Conservation (phyloP, 2,329 filamentous ascomycete species). For the Biscogniauxia mediterranea region DNA sequence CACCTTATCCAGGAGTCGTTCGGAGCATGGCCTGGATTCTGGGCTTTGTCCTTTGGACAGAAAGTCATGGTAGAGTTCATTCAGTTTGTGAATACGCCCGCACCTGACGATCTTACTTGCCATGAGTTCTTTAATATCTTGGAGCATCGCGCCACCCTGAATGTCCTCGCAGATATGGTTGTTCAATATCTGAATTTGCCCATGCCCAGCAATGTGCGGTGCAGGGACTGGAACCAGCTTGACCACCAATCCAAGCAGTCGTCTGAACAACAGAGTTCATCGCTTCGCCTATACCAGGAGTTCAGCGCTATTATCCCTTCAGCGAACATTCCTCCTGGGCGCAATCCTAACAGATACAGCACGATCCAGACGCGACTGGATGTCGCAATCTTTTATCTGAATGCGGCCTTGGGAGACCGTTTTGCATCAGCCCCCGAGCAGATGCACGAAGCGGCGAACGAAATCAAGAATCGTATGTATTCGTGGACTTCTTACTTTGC, state of each 20-base stretch:
- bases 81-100: constrained; percentile 11
- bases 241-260: constrained; percentile 14
- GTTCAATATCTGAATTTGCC: constrained; percentile 21
- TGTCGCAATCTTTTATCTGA: constrained; percentile 18
- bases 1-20: constrained; percentile 29
- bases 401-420: constrained; percentile 14
- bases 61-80: constrained; percentile 14
- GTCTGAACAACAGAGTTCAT: background rate
- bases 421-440: background rate
- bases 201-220: constrained; percentile 20
- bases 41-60: constrained; percentile 18
- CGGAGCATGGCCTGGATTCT: constrained; percentile 25
- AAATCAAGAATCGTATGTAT: constrained; percentile 19
- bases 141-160: constrained; percentile 28
- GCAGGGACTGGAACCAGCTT: constrained; percentile 26
- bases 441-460: background rate
- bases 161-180: constrained; percentile 25
- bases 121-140: constrained; percentile 30
- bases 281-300: background rate
- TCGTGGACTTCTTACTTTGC: background rate
- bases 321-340: constrained; percentile 22
- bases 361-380: constrained; percentile 12
- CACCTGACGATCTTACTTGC: constrained; percentile 15
- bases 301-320: constrained; percentile 12
- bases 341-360: constrained; percentile 12